Base-by-base conservation (phyloP, 768 basidiomycete species). In the Phaeotremella fagi region DNA sequence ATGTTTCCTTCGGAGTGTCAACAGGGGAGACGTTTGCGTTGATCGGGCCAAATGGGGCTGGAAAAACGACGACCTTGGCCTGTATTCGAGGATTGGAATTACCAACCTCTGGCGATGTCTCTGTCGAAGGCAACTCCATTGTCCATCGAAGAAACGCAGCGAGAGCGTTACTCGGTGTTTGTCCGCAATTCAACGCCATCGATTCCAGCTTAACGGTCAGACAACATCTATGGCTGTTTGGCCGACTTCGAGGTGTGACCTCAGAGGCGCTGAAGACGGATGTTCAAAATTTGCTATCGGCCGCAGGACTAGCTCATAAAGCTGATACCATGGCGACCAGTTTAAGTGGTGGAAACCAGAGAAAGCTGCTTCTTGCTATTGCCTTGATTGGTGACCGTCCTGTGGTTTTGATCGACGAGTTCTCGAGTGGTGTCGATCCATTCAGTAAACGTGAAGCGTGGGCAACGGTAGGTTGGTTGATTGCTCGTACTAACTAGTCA, bases 391-490 rank as follows among this genome's bases (percentile, higher is more conserved):
- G 84, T 4, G 88, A 88, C 60, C 85, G 87, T 3, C 76, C 85
- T 2, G 87, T 88, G 2, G 76, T 88, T 2, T 79, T 88, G 20
- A 87, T 89, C 42, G 87, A 89, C 56, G 86, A 88, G 65, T 88
- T 87, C 70, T 87, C 85, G 4, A 87, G 86, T 2, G 87, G 87
- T 4, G 82, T 88, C 44, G 87, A 88, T 66, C 84, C 86, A 5
- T 86, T 83, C 71, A 87, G 84, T 79, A 88, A 88, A 72, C 77
- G 87, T 29, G 85, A 88, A 26, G 87, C 88, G 83, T 88, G 87
- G 87, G 75, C 76, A 15, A 87, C 85, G 0, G 76, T 88, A 50
- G n/a, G n/a, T n/a, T n/a, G n/a, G n/a, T n/a, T n/a, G n/a, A n/a
- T n/a, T n/a, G n/a, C n/a, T n/a, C n/a, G n/a, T n/a, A n/a, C 33